Evolutionary conservation across 257 asterid species (phyloP).

Genomic region (Orobanche coerulescens): DNA sequence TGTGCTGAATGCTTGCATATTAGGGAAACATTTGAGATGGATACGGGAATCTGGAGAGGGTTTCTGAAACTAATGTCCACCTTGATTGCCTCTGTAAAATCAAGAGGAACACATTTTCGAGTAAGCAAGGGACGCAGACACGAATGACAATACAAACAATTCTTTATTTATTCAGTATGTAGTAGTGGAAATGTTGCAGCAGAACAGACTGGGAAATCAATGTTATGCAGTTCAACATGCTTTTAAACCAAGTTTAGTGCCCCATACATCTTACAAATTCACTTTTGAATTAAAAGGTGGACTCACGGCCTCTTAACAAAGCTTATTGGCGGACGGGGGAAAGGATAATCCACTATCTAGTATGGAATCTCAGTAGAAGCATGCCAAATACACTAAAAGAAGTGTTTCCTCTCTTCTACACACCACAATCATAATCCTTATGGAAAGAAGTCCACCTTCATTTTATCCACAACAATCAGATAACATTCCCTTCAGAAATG

Average conservation of each 20-base stretch:
- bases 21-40: conserved; percentile 64
- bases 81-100: conserved; percentile 70
- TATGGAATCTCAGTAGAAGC: neutral
- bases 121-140: conserved; percentile 18
- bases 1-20: conserved; percentile 64
- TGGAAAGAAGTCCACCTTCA: neutral
- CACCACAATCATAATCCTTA: neutral
- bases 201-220: conserved; percentile 14
- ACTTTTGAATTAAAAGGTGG: conserved; percentile 8
- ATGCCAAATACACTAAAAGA: neutral
- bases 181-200: neutral
- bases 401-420: neutral
- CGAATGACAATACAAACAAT: conserved; percentile 10
- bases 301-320: conserved; percentile 7
- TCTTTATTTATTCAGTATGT: neutral
- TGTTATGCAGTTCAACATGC: neutral
- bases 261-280: conserved; percentile 11
- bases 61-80: conserved; percentile 69
- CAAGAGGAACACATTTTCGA: conserved; percentile 17
- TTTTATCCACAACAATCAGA: neutral
- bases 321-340: conserved; percentile 5
- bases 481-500: neutral
- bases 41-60: conserved; percentile 90
- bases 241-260: neutral
- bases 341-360: neutral